phyloP scores from a whole-genome alignment of 306 rosid species.

The Glycine latifolia region DNA sequence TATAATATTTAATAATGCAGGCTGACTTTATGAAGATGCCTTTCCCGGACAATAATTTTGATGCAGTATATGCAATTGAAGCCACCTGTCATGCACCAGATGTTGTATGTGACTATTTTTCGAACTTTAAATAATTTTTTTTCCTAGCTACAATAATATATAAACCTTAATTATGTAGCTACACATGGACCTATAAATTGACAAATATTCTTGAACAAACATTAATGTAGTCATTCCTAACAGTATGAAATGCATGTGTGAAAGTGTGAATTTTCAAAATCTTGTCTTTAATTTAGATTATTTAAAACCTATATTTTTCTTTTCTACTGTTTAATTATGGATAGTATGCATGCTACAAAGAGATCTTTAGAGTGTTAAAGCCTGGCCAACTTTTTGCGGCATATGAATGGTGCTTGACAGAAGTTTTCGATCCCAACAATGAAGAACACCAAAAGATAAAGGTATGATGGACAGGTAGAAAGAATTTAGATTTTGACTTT shows the following conservation, averaged over 20 bases:
- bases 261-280: neutral
- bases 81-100: conserved; percentile 99
- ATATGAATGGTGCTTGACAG: conserved; percentile 93
- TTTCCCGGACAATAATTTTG: conserved; percentile 77
- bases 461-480: conserved; percentile 50
- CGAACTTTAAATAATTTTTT: neutral
- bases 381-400: conserved; percentile 89
- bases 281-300: neutral
- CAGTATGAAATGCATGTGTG: conserved; percentile 16
- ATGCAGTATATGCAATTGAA: conserved; percentile 95
- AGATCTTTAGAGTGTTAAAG: conserved; percentile 79
- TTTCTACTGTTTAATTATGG: neutral
- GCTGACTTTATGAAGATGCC: conserved; percentile 98
- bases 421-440: conserved; percentile 72
- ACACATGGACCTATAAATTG: neutral
- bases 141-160: neutral
- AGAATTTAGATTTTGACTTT: neutral
- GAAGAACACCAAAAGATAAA: conserved; percentile 73
- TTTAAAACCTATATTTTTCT: conserved; percentile 29
- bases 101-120: conserved; percentile 61
- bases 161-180: neutral
- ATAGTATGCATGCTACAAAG: conserved; percentile 85
- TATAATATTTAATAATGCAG: conserved; percentile 56
- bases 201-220: neutral
- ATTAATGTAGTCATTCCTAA: conserved; percentile 16